Conservation (phyloP, 768 basidiomycete species). For the Leccinum boreale region DNA sequence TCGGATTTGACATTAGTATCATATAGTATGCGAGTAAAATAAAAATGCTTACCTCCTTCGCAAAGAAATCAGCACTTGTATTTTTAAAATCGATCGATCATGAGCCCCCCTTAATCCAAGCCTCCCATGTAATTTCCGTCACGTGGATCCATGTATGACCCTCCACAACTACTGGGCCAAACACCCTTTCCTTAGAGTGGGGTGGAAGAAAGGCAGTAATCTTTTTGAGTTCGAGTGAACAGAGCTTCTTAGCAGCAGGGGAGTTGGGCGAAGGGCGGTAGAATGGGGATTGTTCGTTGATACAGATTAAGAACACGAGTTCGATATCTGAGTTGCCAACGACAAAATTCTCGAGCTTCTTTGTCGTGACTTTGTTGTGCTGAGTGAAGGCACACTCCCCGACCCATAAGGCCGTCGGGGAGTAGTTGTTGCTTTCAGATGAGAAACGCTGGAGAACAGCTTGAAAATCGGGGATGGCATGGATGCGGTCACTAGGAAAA, state of each 20-base stretch:
- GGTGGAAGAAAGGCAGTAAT: no score
- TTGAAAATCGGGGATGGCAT: neutral
- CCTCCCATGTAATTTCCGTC: no score
- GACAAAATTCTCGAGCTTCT: neutral
- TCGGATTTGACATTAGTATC: no score
- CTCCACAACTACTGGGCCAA: no score
- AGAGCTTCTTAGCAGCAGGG: neutral
- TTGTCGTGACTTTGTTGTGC: neutral
- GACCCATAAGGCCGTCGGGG: neutral
- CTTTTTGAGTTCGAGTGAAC: no score
- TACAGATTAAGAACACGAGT: neutral
- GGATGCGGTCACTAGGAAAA: neutral
- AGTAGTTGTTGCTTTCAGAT: neutral
- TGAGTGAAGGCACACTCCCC: neutral
- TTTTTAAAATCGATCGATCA: no score
- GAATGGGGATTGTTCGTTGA: neutral
- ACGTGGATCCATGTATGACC: no score
- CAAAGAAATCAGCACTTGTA: no score
- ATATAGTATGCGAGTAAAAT: no score
- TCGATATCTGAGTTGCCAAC: neutral
- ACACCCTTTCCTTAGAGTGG: no score
- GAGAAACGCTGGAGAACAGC: neutral
- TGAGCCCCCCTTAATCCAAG: no score
- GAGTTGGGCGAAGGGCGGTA: neutral
- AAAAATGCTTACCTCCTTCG: no score